Evolutionary conservation across 208 protist species (phyloP), one percentile per base, ranked within the genome.

Genomic region (Trypanosoma avium): DNA sequence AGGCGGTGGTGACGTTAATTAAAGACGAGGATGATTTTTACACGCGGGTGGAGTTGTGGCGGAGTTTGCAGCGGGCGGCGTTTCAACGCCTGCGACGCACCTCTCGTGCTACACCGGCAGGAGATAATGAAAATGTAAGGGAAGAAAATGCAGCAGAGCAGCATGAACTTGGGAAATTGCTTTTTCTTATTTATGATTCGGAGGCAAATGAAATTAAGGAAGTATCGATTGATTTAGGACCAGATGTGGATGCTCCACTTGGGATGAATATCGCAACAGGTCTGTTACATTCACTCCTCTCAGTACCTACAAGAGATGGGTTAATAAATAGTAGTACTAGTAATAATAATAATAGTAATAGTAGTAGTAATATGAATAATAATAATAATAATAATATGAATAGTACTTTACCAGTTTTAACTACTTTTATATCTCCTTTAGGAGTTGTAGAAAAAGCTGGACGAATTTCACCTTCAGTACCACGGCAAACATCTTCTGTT

Each of bases 181-280:
- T 91, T 15, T 62, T 95, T 13, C 71, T 95, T 3, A 46, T 95
- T 8, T 95, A 90, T 72, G 80, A 96, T 63, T 71, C 76, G 27
- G 78, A 79, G 30, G 72, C 50, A 36, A 93, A 92, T 65, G 71
- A 73, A 3, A 70, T 94, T 27, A 70, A 79, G 72, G 86, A 93
- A 62, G 81, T 94, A 60, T 47, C 67, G 24, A 59, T 93, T 35
- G 77, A 93, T 24, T 75, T 97, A 64, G 73, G 71, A n/a, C 50
- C 57, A 4, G 55, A 77, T 15, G 62, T 72, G 1, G 77, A 79
- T 57, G 71, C 79, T 9, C 75, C 79, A 9, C 69, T 97, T 1
- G 88, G 91, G 9, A 73, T 90, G 30, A 78, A 73, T 54, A 60
- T 97, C 4, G 86, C 86, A 10, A 76, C 78, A 12, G 88, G 88